Evolutionary conservation across 345 rosid genomes (phyloP).

Genomic region (Eucalyptus pauciflora): DNA sequence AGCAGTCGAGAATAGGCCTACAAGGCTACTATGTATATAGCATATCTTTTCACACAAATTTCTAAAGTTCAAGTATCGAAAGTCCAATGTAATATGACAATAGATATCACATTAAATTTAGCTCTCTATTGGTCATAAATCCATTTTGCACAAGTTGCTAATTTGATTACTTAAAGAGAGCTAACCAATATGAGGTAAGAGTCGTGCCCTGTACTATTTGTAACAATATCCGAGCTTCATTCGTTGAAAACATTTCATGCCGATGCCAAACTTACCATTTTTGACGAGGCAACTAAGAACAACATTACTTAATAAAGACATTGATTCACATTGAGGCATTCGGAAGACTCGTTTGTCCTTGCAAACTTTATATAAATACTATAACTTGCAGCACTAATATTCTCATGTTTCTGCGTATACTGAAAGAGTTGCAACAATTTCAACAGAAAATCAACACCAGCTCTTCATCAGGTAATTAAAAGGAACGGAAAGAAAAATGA

Average conservation of each 20-base stretch:
- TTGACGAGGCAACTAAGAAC: slow-evolving; percentile 58
- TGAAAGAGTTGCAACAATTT: slow-evolving; percentile 53
- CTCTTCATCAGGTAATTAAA: background rate
- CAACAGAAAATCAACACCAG: background rate
- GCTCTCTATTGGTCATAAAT: background rate
- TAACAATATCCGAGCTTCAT: slow-evolving; percentile 85
- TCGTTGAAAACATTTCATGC: slow-evolving; percentile 60
- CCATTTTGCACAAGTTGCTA: background rate
- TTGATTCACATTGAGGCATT: slow-evolving; percentile 47
- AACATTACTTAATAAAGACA: background rate
- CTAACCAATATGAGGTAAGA: background rate
- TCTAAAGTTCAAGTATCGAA: background rate
- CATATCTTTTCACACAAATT: background rate
- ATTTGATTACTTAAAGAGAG: background rate
- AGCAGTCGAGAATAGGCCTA: background rate
- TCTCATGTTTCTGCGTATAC: slow-evolving; percentile 68
- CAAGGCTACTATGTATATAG: background rate
- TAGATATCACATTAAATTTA: too few relatives aligned
- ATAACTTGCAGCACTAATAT: slow-evolving; percentile 52
- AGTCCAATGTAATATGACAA: background rate
- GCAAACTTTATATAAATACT: slow-evolving; percentile 59
- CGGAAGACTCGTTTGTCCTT: slow-evolving; percentile 38
- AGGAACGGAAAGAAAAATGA: background rate
- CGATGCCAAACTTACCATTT: slow-evolving; percentile 52
- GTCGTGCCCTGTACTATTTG: slow-evolving; percentile 14